phyloP scores from a whole-genome alignment of 495 filamentous ascomycete genomes.

The Hypoxylon perforatum region DNA sequence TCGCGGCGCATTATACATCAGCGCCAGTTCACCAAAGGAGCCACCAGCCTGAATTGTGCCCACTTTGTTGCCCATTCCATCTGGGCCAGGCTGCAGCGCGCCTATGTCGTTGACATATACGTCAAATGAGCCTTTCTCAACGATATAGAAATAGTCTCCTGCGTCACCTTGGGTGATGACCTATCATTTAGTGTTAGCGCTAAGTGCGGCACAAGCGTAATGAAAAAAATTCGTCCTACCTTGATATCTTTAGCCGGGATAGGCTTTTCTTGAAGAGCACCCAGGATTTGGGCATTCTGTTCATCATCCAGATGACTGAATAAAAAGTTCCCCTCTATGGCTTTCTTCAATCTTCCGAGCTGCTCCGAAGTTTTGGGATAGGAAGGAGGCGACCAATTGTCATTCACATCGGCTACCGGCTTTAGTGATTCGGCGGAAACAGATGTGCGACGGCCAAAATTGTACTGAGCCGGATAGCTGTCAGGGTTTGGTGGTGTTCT shows the following conservation, averaged over 20 bases:
- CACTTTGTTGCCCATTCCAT: slow-evolving; percentile 89
- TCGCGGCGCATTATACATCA: slow-evolving; percentile 98
- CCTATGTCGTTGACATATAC: slow-evolving; percentile 89
- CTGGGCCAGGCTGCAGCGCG: slow-evolving; percentile 79
- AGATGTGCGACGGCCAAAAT: slow-evolving; percentile 90
- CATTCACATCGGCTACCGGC: slow-evolving; percentile 80
- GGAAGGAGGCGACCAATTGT: slow-evolving; percentile 89
- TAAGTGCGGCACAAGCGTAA: neutral
- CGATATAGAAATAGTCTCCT: slow-evolving; percentile 97
- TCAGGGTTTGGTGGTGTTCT: slow-evolving; percentile 63
- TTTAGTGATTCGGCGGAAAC: slow-evolving; percentile 97
- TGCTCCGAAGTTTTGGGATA: slow-evolving; percentile 87
- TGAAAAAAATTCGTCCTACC: slow-evolving; percentile 47
- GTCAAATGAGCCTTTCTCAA: slow-evolving; percentile 90
- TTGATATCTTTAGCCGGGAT: slow-evolving; percentile 96
- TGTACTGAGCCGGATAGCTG: slow-evolving; percentile 92
- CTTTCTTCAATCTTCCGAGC: slow-evolving; percentile 77
- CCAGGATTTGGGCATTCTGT: slow-evolving; percentile 84
- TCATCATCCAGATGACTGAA: slow-evolving; percentile 96
- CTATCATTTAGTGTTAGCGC: slow-evolving; percentile 46
- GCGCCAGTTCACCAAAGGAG: slow-evolving; percentile 95
- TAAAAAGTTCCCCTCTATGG: slow-evolving; percentile 90
- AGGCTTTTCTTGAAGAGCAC: slow-evolving; percentile 92
- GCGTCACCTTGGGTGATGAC: slow-evolving; percentile 96
- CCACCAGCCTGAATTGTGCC: slow-evolving; percentile 84